Conservation (phyloP, 495 filamentous ascomycete genomes). For the Aspergillus mulundensis region DNA sequence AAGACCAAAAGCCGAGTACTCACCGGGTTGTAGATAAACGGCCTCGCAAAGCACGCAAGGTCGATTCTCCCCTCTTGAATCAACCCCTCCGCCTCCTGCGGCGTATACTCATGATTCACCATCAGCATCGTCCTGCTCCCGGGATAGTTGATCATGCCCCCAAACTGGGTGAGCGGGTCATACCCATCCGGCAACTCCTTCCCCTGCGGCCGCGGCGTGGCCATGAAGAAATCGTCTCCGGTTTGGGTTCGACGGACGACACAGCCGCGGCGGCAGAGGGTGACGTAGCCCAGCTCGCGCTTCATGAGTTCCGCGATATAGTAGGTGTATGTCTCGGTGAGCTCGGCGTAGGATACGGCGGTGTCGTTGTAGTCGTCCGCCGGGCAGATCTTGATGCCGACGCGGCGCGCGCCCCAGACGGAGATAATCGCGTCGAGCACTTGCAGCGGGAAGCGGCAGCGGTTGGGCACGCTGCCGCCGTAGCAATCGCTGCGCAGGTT, state of each 20-base stretch:
- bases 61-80: conserved; percentile 43
- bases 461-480: background rate
- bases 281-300: too few relatives aligned
- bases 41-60: conserved; percentile 45
- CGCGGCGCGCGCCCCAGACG: conserved; percentile 24
- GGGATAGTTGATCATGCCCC: conserved; percentile 40
- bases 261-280: too few relatives aligned
- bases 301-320: conserved; percentile 13
- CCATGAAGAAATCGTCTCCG: conserved; percentile 9
- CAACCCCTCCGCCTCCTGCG: conserved; percentile 39
- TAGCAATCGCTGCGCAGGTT: conserved; percentile 39
- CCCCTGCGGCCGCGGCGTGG: conserved; percentile 3
- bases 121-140: conserved; percentile 41
- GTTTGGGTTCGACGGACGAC: conserved; percentile 5
- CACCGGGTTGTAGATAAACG: too few relatives aligned
- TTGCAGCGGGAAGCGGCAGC: too few relatives aligned
- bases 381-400: conserved; percentile 56
- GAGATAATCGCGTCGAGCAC: background rate
- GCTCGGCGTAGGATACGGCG: conserved; percentile 45
- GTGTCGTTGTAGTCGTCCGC: conserved; percentile 55
- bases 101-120: conserved; percentile 48
- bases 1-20: too few relatives aligned
- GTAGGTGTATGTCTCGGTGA: conserved; percentile 52
- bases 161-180: conserved; percentile 41
- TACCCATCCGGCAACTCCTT: conserved; percentile 23